Evolutionary conservation across 225 moss, liverwort and hornwort species (phyloP), one percentile per base, ranked within the genome.

Genomic region (Polytrichum commune): DNA sequence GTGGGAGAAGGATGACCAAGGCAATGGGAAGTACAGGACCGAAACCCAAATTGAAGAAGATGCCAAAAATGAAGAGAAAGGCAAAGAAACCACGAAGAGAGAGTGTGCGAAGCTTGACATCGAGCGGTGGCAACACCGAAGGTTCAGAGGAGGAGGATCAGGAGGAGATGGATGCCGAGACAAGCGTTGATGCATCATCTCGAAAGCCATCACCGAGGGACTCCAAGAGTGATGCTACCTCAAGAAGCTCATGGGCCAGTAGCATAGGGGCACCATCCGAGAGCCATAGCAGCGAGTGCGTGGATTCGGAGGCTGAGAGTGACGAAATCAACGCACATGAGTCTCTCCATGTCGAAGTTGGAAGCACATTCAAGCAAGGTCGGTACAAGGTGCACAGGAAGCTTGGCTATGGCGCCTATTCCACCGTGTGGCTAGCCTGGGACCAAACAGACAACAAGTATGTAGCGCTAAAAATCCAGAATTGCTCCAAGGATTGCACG

Each of bases 401-500:
- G 38, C 61, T 87, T 27, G 83, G 76, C 10, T 76, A 0, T 54
- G 78, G 86, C 35, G 75, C 81, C 62, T 87, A 84, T 26, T 87
- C 87, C 8, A 81, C 30, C 0, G 79, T 87, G 1, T 84, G 79
- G 81, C 76, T 84, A 57, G 72, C 76, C 68, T 75, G 76, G 76
- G 78, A 87, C 29, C 55, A 73, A 53, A 28, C 73, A 60, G 69
- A 84, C 0, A 69, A 75, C 2, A 79, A 69, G 5, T 75, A 78
- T 28, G 72, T 84, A 29, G 83, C 87, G 4, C 16, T 87, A 0
- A 87, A 87, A 75, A 79, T 87, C 18, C 83, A 87, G 5, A 87
- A 87, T 28, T 73, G 67, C 53, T 78, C 83, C 23, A 72, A 63
- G 58, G 83, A 87, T 73, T 87, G 83, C 18, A 64, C 65, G 0